Conservation (phyloP, 2,329 filamentous ascomycete species). For the Stachybotrys chartarum region DNA sequence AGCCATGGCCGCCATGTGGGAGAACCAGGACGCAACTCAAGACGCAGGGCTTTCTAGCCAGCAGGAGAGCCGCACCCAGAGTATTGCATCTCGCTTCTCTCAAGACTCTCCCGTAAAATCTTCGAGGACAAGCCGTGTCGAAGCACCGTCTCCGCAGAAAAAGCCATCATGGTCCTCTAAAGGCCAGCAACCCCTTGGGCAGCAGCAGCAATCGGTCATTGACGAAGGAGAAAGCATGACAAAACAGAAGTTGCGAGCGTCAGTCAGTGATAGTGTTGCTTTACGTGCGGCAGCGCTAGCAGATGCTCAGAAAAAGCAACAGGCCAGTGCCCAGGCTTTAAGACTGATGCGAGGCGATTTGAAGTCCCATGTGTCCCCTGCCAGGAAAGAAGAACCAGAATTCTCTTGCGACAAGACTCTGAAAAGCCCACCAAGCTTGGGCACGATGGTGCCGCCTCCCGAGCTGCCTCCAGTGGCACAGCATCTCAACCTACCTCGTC, state of each 20-base stretch:
- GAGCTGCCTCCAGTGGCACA: slow-evolving; percentile 31
- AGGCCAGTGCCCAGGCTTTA: slow-evolving; percentile 3
- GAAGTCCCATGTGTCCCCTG: slow-evolving; percentile 2
- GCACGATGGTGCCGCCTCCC: slow-evolving; percentile 28
- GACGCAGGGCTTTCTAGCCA: slow-evolving; percentile 2
- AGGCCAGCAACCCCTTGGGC: slow-evolving; percentile 1
- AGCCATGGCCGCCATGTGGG: slow-evolving; percentile 46
- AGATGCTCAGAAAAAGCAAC: slow-evolving; percentile 9
- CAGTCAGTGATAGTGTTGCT: slow-evolving; percentile 11
- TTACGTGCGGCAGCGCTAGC: slow-evolving; percentile 8
- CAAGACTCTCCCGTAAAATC: slow-evolving; percentile 7
- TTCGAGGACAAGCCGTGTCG: slow-evolving; percentile 7
- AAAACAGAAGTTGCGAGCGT: slow-evolving; percentile 5
- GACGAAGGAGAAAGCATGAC: not conserved
- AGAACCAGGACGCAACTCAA: slow-evolving; percentile 19
- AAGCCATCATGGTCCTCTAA: slow-evolving; percentile 5
- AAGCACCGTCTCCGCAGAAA: slow-evolving; percentile 2
- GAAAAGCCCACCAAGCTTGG: slow-evolving; percentile 21
- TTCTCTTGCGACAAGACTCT: slow-evolving; percentile 2
- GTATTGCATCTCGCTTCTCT: slow-evolving; percentile 12
- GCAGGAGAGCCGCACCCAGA: slow-evolving; percentile 11
- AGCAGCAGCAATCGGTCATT: not conserved
- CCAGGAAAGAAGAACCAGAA: not conserved
- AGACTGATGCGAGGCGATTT: not conserved
- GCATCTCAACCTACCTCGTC: slow-evolving; percentile 26